phyloP scores from a whole-genome alignment of 2,329 filamentous ascomycete species.

The Coniella lustricola region DNA sequence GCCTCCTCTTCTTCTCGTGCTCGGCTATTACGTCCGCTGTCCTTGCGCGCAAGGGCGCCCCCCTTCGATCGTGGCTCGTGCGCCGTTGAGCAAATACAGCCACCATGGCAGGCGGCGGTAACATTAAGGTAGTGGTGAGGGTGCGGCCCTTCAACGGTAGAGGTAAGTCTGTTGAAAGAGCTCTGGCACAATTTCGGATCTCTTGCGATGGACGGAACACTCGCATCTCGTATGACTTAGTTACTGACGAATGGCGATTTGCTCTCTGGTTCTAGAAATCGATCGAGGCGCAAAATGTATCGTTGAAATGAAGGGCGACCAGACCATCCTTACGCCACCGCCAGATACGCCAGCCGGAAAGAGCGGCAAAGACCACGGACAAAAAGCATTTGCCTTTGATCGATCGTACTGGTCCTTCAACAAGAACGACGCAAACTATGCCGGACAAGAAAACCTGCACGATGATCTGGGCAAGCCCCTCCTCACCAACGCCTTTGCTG shows the following conservation, averaged over 20 bases:
- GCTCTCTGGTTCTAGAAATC: constrained; percentile 60
- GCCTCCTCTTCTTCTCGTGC: neutral
- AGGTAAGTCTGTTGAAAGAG: constrained; percentile 50
- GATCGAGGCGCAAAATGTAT: constrained; percentile 93
- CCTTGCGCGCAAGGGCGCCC: constrained; percentile 1
- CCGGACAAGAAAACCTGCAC: constrained; percentile 84
- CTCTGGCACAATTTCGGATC: too few species aligned
- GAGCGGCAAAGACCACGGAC: constrained; percentile 60
- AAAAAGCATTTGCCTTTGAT: constrained; percentile 92
- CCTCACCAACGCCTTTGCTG: constrained; percentile 94
- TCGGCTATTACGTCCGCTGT: neutral
- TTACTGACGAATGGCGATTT: constrained; percentile 3
- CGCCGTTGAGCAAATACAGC: constrained; percentile 9
- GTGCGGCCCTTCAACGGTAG: constrained; percentile 90
- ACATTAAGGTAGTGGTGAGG: constrained; percentile 99
- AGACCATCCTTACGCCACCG: constrained; percentile 78
- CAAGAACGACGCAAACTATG: constrained; percentile 72
- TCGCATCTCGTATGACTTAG: too few species aligned
- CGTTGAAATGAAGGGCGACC: constrained; percentile 88
- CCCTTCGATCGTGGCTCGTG: constrained; percentile 11
- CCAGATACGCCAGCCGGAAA: constrained; percentile 56
- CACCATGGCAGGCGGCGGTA: constrained; percentile 69
- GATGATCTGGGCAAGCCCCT: constrained; percentile 81
- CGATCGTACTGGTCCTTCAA: constrained; percentile 98
- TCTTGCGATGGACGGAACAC: too few species aligned